Evolutionary conservation across 2,329 filamentous ascomycete species (phyloP).

Genomic region (Didymellaceae sp.): DNA sequence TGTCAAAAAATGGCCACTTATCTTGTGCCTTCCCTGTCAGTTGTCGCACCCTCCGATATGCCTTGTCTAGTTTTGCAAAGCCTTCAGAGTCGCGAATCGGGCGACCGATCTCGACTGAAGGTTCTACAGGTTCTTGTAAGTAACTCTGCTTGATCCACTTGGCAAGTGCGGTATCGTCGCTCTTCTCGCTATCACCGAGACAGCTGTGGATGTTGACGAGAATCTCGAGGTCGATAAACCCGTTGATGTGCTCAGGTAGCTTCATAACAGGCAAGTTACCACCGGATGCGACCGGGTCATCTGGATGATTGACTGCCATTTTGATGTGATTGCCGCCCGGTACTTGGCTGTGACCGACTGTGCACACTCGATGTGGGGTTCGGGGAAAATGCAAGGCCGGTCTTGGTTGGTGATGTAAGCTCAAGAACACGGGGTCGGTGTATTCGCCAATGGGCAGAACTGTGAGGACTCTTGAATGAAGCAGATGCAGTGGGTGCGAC

Average conservation of each 20-base stretch:
- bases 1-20: constrained; percentile 42
- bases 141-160: constrained; percentile 34
- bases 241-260: constrained; percentile 25
- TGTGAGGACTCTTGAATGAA: neutral
- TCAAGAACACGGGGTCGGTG: neutral
- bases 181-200: constrained; percentile 28
- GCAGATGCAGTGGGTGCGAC: neutral
- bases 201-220: constrained; percentile 29
- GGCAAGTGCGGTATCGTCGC: constrained; percentile 29
- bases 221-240: constrained; percentile 32
- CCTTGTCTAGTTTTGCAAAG: constrained; percentile 34
- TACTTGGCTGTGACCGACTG: neutral
- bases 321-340: neutral
- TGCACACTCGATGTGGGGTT: constrained; percentile 12
- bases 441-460: neutral
- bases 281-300: constrained; percentile 6
- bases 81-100: constrained; percentile 29
- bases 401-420: neutral
- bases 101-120: constrained; percentile 14
- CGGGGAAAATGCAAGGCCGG: neutral
- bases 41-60: constrained; percentile 36
- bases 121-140: constrained; percentile 20
- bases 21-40: constrained; percentile 41
- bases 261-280: constrained; percentile 11
- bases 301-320: constrained; percentile 13